phyloP scores from a whole-genome alignment of 345 rosid species.

The Draba incana region DNA sequence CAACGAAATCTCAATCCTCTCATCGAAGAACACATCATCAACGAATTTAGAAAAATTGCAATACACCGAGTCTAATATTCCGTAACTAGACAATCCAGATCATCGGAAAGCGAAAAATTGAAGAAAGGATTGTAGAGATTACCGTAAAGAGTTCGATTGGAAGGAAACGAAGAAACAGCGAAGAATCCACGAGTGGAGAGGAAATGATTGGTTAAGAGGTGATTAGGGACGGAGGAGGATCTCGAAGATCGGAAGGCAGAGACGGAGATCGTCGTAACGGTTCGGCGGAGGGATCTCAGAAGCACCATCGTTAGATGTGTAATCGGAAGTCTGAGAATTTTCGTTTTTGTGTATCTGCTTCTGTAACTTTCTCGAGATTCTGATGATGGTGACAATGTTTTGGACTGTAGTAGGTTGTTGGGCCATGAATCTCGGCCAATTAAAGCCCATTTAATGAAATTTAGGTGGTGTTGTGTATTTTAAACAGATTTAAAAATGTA shows the following conservation, averaged over 20 bases:
- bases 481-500: too few species aligned
- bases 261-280: conserved; percentile 39
- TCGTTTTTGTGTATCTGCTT: neutral
- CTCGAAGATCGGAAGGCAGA: conserved; percentile 36
- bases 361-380: conserved; percentile 12
- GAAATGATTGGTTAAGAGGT: conserved; percentile 11
- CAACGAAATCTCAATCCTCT: neutral
- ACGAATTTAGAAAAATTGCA: conserved; percentile 3
- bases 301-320: conserved; percentile 29
- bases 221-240: conserved; percentile 16
- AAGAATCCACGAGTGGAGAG: conserved; percentile 35
- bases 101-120: neutral
- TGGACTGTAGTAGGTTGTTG: conserved; percentile 6
- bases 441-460: neutral
- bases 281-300: conserved; percentile 45
- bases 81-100: neutral
- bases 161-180: conserved; percentile 37
- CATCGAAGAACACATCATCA: neutral
- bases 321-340: conserved; percentile 1
- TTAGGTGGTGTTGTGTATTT: too few species aligned
- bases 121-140: neutral
- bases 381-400: conserved; percentile 26
- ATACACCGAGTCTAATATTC: conserved; percentile 2
- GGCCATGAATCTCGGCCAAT: conserved; percentile 17
- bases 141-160: conserved; percentile 39